Evolutionary conservation across 1,284 basidiomycete genomes (phyloP).

Genomic region (Irpex rosettiformis): DNA sequence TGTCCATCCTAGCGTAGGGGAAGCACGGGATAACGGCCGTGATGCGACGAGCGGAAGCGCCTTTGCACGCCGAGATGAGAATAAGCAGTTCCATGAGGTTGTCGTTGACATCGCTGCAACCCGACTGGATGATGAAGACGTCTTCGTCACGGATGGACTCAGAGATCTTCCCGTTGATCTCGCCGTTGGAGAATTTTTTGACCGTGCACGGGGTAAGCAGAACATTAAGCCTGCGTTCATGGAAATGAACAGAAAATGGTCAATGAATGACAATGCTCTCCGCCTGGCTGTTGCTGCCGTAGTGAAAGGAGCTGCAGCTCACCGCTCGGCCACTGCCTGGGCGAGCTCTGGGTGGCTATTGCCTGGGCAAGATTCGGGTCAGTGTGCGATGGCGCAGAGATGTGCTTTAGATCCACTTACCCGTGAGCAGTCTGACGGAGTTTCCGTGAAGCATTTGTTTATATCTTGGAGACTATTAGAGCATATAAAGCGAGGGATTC

Average conservation of each 20-base stretch:
- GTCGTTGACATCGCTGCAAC: conserved; percentile 77
- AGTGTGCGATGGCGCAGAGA: conserved; percentile 13
- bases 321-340: conserved; percentile 92
- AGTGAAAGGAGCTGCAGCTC: conserved; percentile 53
- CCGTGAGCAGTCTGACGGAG: conserved; percentile 90
- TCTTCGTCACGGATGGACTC: conserved; percentile 97
- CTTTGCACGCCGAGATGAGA: conserved; percentile 93
- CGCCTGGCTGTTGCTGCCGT: conserved; percentile 30
- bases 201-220: conserved; percentile 88
- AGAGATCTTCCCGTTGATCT: conserved; percentile 89
- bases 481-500: conserved; percentile 18
- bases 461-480: conserved; percentile 23
- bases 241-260: conserved; percentile 5
- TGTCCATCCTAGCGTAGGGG: conserved; percentile 96
- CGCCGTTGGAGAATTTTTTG: conserved; percentile 95
- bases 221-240: conserved; percentile 75
- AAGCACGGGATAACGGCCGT: conserved; percentile 98
- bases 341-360: conserved; percentile 99
- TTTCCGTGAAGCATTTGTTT: conserved; percentile 82
- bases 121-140: conserved; percentile 93
- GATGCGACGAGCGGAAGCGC: conserved; percentile 92
- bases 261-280: conserved; percentile 3
- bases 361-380: conserved; percentile 48
- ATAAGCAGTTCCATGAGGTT: conserved; percentile 91
- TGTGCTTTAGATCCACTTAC: conserved; percentile 43